Evolutionary conservation across 1,139 yeast species (phyloP).

Genomic region (Nakaseomyces uthaithaninus): DNA sequence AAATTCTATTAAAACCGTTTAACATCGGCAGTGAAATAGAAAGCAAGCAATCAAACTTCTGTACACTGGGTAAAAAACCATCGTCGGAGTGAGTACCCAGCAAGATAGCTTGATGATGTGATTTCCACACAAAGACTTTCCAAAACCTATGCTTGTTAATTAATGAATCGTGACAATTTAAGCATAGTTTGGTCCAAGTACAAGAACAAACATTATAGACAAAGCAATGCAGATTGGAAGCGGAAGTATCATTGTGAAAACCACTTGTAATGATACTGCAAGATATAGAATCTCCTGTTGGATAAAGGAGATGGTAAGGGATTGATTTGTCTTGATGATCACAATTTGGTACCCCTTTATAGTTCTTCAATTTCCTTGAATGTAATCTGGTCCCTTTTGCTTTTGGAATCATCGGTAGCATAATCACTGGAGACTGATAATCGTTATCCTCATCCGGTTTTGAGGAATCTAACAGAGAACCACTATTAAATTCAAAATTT

Average conservation of each 20-base stretch:
- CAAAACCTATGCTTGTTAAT: constrained; percentile 52
- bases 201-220: constrained; percentile 58
- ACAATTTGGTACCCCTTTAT: constrained; percentile 9
- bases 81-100: constrained; percentile 45
- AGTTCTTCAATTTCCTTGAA: constrained; percentile 9
- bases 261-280: constrained; percentile 58
- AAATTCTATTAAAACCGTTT: constrained; percentile 38
- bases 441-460: constrained; percentile 4
- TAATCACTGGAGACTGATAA: constrained; percentile 26
- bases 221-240: constrained; percentile 44
- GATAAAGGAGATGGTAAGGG: constrained; percentile 40
- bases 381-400: constrained; percentile 30
- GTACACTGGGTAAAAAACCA: constrained; percentile 44
- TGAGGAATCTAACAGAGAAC: background rate
- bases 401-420: constrained; percentile 29
- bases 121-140: constrained; percentile 65
- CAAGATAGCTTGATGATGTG: constrained; percentile 60
- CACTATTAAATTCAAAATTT: background rate
- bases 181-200: constrained; percentile 57
- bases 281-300: constrained; percentile 59
- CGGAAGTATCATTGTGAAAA: constrained; percentile 36
- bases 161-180: constrained; percentile 45
- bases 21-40: constrained; percentile 59
- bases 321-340: constrained; percentile 13
- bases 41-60: constrained; percentile 50